Conservation (phyloP, 208 protist genomes). For the Trypanosoma platydactyli region DNA sequence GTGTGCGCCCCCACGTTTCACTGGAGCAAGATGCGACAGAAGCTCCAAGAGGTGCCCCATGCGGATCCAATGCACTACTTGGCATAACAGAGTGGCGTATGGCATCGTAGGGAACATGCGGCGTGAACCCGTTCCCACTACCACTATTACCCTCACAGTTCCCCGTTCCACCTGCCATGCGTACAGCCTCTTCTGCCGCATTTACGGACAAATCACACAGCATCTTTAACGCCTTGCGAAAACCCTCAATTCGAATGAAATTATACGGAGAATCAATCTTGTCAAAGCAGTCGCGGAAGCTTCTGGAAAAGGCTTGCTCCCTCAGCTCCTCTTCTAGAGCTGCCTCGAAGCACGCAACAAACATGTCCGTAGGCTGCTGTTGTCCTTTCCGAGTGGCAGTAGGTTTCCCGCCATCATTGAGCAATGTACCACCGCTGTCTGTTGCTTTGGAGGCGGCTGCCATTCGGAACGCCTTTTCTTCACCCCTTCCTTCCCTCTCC, state of each 20-base stretch:
- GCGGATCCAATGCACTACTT: not conserved
- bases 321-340: constrained; percentile 47
- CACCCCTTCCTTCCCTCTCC: not conserved
- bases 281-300: constrained; percentile 46
- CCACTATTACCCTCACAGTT: constrained; percentile 1
- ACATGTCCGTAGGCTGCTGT: constrained; percentile 32
- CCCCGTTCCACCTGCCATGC: constrained; percentile 2
- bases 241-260: constrained; percentile 54
- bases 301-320: constrained; percentile 53
- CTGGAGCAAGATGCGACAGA: constrained; percentile 3
- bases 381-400: constrained; percentile 2
- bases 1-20: constrained; percentile 52
- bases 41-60: not conserved
- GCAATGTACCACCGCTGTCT: not conserved
- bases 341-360: constrained; percentile 56
- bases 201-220: constrained; percentile 51
- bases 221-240: constrained; percentile 52
- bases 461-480: not conserved
- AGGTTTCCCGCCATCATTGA: not conserved
- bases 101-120: constrained; percentile 56
- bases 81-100: constrained; percentile 57
- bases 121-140: not conserved
- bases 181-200: constrained; percentile 53
- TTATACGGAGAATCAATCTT: constrained; percentile 66
- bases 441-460: not conserved